Evolutionary conservation across 2,329 filamentous ascomycete genomes (phyloP), one percentile per base, ranked within the genome.

Genomic region (Hymenoscyphus linearis): DNA sequence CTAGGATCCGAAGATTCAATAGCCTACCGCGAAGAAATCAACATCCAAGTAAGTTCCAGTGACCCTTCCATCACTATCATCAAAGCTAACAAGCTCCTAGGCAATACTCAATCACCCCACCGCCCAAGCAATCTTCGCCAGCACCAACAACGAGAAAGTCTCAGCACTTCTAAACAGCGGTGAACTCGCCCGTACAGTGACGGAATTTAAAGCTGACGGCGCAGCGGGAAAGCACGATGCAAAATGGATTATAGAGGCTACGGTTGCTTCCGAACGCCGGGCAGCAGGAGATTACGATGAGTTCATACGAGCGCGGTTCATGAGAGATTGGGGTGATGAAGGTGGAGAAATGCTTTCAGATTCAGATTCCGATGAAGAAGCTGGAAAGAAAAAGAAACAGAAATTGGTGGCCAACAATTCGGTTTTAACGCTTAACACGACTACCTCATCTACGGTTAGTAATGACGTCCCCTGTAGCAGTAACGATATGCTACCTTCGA

Each of bases 171-270:
- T 35, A 14, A 54, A 6, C 25, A 54, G 27, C 52, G 52, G 34
- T 14, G 27, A 54, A 35, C 34, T 35, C 26, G 22, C 40, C 40
- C 40, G 40, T n/a, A 47, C 40, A 47, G 18, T 47, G 9, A 47
- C 40, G 22, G 76, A 79, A 57, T 87, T 83, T 69, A 79, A 85
- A 68, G 70, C 78, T 3, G 83, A 87, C 65, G 74, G 87, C 1
- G 71, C 71, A 25, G 75, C 78, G 27, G 85, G 85, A 2, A 78
- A 77, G 56, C 80, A 85, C 65, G 79, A 80, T n/a, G 79, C 80
- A 10, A 76, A 77, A 57, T 88, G 84, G 84, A 76, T 82, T 61
- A 74, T 74, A 2, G 75, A 83, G 60, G 85, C 85, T 14, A 74
- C 77, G 36, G 71, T 77, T 65, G 85, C 85, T 1, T 78, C 79